These are phyloP conservation scores for Haplosporangium sp. DNA, from an alignment of 371 early-diverging fungal genomes.

Conservation along the genomic window DNA sequence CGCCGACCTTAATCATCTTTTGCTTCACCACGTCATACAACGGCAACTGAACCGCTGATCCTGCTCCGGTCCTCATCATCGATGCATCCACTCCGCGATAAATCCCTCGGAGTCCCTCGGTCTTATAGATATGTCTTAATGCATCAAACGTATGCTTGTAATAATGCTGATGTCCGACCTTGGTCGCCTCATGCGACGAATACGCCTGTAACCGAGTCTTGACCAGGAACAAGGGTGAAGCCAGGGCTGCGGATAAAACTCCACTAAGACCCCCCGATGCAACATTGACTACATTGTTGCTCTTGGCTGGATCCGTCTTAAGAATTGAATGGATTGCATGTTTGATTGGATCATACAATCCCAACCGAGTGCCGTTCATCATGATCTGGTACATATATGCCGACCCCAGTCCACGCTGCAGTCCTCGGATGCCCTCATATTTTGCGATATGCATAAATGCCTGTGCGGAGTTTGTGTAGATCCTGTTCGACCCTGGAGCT, in stretches of 20 bases:
- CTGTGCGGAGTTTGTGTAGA: conserved; percentile 84
- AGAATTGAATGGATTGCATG: conserved; percentile 43
- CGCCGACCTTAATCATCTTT: conserved; percentile 68
- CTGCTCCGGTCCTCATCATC: conserved; percentile 91
- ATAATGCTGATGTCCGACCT: conserved; percentile 92
- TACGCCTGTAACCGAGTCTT: conserved; percentile 96
- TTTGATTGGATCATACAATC: conserved; percentile 88
- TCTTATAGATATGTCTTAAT: conserved; percentile 71
- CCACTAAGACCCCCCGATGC: conserved; percentile 67
- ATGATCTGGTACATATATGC: conserved; percentile 94
- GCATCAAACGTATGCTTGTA: conserved; percentile 79
- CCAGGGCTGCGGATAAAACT: conserved; percentile 84
- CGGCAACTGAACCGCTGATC: conserved; percentile 93
- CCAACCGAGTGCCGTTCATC: conserved; percentile 94
- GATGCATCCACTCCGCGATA: conserved; percentile 92
- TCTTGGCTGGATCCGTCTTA: conserved; percentile 36
- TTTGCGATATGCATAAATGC: conserved; percentile 82
- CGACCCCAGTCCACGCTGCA: conserved; percentile 91
- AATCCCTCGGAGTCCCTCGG: conserved; percentile 80
- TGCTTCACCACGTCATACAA: conserved; percentile 88
- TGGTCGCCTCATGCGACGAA: conserved; percentile 70
- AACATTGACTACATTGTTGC: conserved; percentile 42
- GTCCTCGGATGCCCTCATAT: conserved; percentile 86
- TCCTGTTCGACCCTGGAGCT: conserved; percentile 61
- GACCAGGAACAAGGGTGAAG: conserved; percentile 91